Evolutionary conservation across 73 alveolate species (phyloP).

Genomic region (Paraurostyla sp.): DNA sequence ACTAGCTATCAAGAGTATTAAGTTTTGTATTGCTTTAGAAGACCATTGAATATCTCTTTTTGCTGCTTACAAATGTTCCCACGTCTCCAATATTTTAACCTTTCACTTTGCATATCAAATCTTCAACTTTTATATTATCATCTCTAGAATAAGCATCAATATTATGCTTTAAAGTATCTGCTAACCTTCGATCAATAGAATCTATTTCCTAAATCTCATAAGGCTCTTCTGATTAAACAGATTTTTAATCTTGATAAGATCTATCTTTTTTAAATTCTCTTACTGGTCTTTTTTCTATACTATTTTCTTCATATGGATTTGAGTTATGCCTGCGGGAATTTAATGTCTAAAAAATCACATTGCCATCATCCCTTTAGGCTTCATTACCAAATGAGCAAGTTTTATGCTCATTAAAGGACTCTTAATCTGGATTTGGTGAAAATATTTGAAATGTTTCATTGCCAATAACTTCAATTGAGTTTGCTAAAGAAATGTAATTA

Average conservation of each 20-base stretch:
- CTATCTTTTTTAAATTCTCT: not conserved
- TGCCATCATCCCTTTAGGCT: too few species aligned
- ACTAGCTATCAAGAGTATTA: not conserved
- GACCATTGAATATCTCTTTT: slow-evolving; percentile 34
- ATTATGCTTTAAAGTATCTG: not conserved
- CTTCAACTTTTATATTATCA: slow-evolving; percentile 2
- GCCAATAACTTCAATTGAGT: too few species aligned
- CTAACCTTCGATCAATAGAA: not conserved
- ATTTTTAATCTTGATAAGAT: not conserved
- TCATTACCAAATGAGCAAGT: too few species aligned
- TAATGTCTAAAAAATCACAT: not conserved
- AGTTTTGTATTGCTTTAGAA: not conserved
- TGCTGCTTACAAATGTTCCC: slow-evolving; percentile 30
- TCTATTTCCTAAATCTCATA: not conserved
- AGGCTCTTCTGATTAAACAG: not conserved
- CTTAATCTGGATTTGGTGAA: too few species aligned
- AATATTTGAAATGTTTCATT: too few species aligned
- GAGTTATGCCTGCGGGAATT: not conserved
- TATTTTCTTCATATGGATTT: not conserved
- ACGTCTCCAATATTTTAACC: not conserved
- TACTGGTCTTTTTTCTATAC: not conserved
- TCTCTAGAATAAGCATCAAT: not conserved
- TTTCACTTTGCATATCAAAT: not conserved
- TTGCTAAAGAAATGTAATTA: too few species aligned
- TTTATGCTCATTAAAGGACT: too few species aligned